Percentiles rank a stretch among this genome's conserved stretches.
These are phyloP conservation scores for Laguncularia racemosa DNA, from an alignment of 345 rosid genomes.

Conservation along the genomic window DNA sequence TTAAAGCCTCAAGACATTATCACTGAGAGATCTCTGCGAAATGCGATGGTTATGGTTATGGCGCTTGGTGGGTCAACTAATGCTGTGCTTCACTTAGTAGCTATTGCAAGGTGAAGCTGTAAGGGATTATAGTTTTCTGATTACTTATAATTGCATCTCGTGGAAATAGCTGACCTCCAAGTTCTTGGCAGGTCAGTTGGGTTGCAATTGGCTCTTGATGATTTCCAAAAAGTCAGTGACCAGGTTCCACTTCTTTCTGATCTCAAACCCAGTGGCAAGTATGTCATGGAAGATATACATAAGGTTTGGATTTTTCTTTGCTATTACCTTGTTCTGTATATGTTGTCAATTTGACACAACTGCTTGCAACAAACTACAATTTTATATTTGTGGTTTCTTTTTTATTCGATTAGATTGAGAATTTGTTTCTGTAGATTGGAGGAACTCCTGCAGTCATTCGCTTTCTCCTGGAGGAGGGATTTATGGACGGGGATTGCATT, in stretches of 20 bases:
- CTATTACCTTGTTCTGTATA: slow-evolving; percentile 6
- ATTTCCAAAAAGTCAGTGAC: slow-evolving; percentile 94
- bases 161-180: slow-evolving; percentile 14
- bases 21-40: slow-evolving; percentile 66
- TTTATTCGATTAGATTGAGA: slow-evolving; percentile 3
- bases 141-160: slow-evolving; percentile 5
- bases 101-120: slow-evolving; percentile 73
- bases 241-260: slow-evolving; percentile 90
- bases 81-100: slow-evolving; percentile 93
- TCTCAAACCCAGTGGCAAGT: slow-evolving; percentile 96
- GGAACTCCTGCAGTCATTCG: slow-evolving; percentile 73
- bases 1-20: slow-evolving; percentile 92
- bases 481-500: slow-evolving; percentile 60
- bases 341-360: not conserved
- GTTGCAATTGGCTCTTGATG: slow-evolving; percentile 76
- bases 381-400: not conserved
- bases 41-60: slow-evolving; percentile 99
- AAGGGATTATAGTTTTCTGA: not conserved
- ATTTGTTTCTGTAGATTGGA: slow-evolving; percentile 41
- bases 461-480: slow-evolving; percentile 58
- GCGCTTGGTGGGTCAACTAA: slow-evolving; percentile 98
- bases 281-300: slow-evolving; percentile 96
- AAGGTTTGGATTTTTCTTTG: slow-evolving; percentile 45
- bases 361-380: not conserved
- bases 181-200: slow-evolving; percentile 83